Evolutionary conservation across 345 rosid species (phyloP).

Genomic region (Combretum micranthum): DNA sequence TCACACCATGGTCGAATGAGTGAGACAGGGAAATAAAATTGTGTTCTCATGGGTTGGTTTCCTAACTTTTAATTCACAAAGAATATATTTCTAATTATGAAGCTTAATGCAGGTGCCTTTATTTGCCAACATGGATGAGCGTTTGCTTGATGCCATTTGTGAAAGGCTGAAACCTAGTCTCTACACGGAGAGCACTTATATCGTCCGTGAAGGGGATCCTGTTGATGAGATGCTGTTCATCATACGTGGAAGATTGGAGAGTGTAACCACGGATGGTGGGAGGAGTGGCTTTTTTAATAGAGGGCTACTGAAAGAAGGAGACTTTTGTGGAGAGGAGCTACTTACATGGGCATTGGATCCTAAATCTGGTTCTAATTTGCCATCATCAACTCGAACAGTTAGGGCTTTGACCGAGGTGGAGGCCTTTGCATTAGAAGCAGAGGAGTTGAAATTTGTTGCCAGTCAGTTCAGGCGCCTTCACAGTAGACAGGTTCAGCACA

Average conservation of each 20-base stretch:
- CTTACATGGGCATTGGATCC: conserved; percentile 81
- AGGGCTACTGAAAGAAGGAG: conserved; percentile 66
- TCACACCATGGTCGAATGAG: too few species aligned
- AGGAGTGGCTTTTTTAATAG: conserved; percentile 81
- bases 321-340: conserved; percentile 76
- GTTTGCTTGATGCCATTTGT: conserved; percentile 80
- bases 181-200: conserved; percentile 60
- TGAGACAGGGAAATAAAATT: too few species aligned
- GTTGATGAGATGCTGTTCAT: conserved; percentile 86
- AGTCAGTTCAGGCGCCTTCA: conserved; percentile 87
- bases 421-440: conserved; percentile 82
- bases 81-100: not conserved
- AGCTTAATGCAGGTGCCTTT: conserved; percentile 53
- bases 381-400: conserved; percentile 60
- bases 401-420: conserved; percentile 70
- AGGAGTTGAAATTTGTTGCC: conserved; percentile 79
- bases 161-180: conserved; percentile 78
- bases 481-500: conserved; percentile 76
- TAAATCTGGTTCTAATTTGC: conserved; percentile 49
- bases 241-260: conserved; percentile 71
- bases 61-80: not conserved
- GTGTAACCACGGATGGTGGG: conserved; percentile 89
- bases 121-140: conserved; percentile 83
- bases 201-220: conserved; percentile 85
- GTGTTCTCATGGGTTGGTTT: too few species aligned